Percentiles rank a stretch among this genome's conserved stretches.
Conservation (phyloP, 352 stramenopile species). For the Globisporangium uncinulatum region DNA sequence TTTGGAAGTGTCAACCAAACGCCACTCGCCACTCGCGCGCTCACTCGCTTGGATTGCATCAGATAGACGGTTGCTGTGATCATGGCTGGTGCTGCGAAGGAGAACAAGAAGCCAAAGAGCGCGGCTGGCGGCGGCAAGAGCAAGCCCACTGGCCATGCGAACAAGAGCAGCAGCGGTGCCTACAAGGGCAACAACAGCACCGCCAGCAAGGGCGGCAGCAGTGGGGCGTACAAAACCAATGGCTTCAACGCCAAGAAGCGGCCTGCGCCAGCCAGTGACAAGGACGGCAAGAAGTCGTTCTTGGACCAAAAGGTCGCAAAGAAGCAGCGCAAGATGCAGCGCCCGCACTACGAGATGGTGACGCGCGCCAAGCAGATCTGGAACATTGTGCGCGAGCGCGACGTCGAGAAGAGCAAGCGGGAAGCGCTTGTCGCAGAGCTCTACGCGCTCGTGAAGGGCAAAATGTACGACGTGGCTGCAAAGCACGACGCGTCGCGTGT, state of each 20-base stretch:
- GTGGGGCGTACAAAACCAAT: no score
- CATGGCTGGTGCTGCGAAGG: constrained; percentile 5
- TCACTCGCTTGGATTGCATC: no score
- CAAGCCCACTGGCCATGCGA: constrained; percentile 1
- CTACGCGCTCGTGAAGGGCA: constrained; percentile 89
- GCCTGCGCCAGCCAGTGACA: constrained; percentile 30
- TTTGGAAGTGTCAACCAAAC: no score
- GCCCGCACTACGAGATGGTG: constrained; percentile 92
- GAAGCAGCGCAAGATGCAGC: constrained; percentile 93
- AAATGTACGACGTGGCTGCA: constrained; percentile 92
- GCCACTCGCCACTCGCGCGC: not conserved
- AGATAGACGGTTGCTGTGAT: no score
- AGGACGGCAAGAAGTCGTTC: constrained; percentile 76
- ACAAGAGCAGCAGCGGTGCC: constrained; percentile 1
- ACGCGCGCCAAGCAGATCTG: constrained; percentile 93
- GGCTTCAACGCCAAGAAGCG: constrained; percentile 63
- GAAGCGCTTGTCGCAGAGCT: constrained; percentile 88
- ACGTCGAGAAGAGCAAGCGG: constrained; percentile 79
- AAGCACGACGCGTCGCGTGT: constrained; percentile 95
- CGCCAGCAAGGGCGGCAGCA: constrained; percentile 4
- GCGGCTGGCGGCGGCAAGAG: constrained; percentile 8
- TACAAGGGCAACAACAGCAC: constrained; percentile 2
- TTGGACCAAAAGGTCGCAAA: constrained; percentile 87
- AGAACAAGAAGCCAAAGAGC: constrained; percentile 13
- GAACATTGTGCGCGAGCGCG: constrained; percentile 91